Base-by-base conservation (phyloP, 345 rosid genomes). In the Litchi chinensis region DNA sequence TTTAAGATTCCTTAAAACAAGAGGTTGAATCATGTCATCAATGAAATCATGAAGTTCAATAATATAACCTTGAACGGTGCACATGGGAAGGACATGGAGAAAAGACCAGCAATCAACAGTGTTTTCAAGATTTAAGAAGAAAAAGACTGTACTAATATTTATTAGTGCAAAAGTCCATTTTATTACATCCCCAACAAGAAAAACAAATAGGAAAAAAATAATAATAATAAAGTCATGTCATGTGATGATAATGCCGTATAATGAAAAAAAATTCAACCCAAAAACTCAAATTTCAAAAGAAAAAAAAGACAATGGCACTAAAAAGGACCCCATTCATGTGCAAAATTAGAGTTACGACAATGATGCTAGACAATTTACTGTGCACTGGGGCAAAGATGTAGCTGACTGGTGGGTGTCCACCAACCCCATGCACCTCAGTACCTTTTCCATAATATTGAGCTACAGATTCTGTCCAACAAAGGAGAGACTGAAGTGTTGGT, bases 281-380 rank as follows among this genome's bases (percentile, higher is more conserved):
- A 40, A 39, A 71, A 65, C 52, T 67, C 80, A 82, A 78, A 69
- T 43, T 65, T 73, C 37, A 32, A 32, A 3, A 68, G 78, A 77
- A 77, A 79, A 76, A 73, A 69, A 60, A 0, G 6, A 50, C 56
- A 50, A 21, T 11, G 73, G 59, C 48, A 28, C 71, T 22, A 32
- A 26, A 15, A 37, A 79, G 72, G 88, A 68, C 85, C 88, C 87
- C 82, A 83, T 77, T 80, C 88, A 86, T 82, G 86, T 81, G 87
- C 82, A 68, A 87, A 85, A 79, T 71, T 70, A 66, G 73, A 67
- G 67, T 11, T 60, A 59, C 40, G 90, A 80, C 88, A 79, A 72
- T 57, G 28, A 26, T 26, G 28, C 28, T 26, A 26, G 28, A 26
- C 28, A 26, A 26, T 71, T 60, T 26, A 46, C 78, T 65, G 82